Base-by-base conservation (phyloP, 768 basidiomycete species). In the Auriscalpium microsporum region DNA sequence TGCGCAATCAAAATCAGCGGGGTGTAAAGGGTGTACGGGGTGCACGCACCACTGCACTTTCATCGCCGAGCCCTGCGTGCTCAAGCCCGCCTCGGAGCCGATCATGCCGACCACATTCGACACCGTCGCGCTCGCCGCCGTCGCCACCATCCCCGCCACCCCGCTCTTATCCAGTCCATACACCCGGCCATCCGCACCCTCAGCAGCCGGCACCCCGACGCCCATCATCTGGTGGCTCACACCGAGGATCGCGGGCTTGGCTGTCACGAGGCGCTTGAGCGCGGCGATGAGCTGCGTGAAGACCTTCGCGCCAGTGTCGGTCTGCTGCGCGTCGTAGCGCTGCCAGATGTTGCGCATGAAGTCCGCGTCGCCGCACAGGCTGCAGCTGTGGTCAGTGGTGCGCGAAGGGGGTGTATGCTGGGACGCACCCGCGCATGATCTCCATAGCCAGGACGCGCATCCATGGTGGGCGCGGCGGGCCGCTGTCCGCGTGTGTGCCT, bases 71-170 rank as follows among this genome's bases (percentile, higher is more conserved):
- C 76, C 75, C 48, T 86, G 84, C 16, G 87, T 64, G 59, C 88
- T 91, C 59, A 93, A 71, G 0, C 90, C 89, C 8, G 72, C 74
- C 19, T 81, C 81, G 0, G 81, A 71, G 0, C 83, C 84, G 62
- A 92, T 91, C 81, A 94, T 92, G 2, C 90, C 90, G 44, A 86
- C 88, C 2, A 94, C 86, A 7, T 87, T 87, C 3, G 86, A 86
- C 4, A 92, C 83, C 0, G 89, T 91, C 0, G 85, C 89, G 63
- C 83, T 91, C 0, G 91, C 89, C 3, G 85, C 88, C 37, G 78
- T 86, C 1, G 87, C 90, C 2, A 92, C 87, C 71, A 92, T 85
- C 9, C 90, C 93, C 0, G 88, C 88, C 54, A 90, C 82, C 9
- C 79, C 77, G 8, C 78, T 81, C 0, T 83, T 75, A 60, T 87